Conservation (phyloP, 129 eudicot genomes). For the Logfia minima region DNA sequence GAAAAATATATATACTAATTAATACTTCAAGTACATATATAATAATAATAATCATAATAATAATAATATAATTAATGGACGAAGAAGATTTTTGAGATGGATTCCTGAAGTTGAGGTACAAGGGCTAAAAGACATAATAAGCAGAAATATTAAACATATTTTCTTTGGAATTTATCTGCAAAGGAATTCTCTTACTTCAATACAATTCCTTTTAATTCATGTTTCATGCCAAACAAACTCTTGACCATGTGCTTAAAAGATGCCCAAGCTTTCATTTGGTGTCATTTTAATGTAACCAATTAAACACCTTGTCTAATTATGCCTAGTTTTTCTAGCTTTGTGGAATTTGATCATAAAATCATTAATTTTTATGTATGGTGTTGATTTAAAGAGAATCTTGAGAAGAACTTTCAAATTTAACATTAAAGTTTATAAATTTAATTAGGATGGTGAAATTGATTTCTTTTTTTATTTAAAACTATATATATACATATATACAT, state of each 20-base stretch:
- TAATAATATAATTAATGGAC: neutral
- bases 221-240: constrained; percentile 45
- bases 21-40: no score
- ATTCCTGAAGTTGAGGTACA: constrained; percentile 58
- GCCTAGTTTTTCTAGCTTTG: neutral
- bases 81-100: constrained; percentile 44
- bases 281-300: neutral
- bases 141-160: constrained; percentile 28
- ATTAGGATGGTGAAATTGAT: no score
- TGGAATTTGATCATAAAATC: neutral
- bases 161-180: constrained; percentile 45
- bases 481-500: no score
- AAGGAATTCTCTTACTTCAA: constrained; percentile 57
- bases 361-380: no score
- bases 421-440: no score
- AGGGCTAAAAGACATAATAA: constrained; percentile 61
- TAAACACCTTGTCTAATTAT: no score
- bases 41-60: no score
- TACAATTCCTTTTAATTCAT: constrained; percentile 30
- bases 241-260: constrained; percentile 55
- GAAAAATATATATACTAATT: no score
- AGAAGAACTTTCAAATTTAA: no score
- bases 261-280: constrained; percentile 24
- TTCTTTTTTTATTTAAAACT: no score
- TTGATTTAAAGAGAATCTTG: no score